Percentiles rank a stretch among this genome's conserved stretches.
These are phyloP conservation scores for Debaryomyces robertsiae DNA, from an alignment of 1,139 yeast genomes.

Conservation along the genomic window DNA sequence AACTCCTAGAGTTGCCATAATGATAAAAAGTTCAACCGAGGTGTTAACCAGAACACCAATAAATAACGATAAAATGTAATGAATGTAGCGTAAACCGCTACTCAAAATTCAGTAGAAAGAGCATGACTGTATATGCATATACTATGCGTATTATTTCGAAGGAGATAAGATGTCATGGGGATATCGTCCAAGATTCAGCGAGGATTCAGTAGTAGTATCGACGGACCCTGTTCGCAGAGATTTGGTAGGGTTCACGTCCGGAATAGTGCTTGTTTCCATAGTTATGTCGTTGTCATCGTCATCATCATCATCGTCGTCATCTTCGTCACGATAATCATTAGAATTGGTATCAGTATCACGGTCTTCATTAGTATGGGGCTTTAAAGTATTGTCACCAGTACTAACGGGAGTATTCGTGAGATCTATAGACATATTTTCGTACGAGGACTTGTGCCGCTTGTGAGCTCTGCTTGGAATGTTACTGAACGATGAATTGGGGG, in stretches of 20 bases:
- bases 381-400: not conserved
- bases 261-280: constrained; percentile 18
- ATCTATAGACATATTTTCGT: constrained; percentile 18
- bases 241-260: constrained; percentile 9
- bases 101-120: too few relatives aligned
- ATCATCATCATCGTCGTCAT: constrained; percentile 9
- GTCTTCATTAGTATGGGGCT: constrained; percentile 2
- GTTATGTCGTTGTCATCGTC: constrained; percentile 19
- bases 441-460: constrained; percentile 26
- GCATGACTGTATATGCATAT: too few relatives aligned
- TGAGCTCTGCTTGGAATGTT: constrained; percentile 15
- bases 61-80: not conserved
- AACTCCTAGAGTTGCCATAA: not conserved
- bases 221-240: constrained; percentile 4
- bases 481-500: constrained; percentile 14
- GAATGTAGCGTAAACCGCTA: not conserved
- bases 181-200: constrained; percentile 21
- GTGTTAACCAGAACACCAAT: not conserved
- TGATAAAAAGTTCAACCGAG: not conserved
- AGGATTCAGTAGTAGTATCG: constrained; percentile 9
- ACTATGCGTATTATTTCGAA: constrained; percentile 1
- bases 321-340: constrained; percentile 6
- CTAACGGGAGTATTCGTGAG: constrained; percentile 5
- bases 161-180: constrained; percentile 25
- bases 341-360: constrained; percentile 7